These are phyloP conservation scores for Candida corydali DNA, from an alignment of 805 yeast genomes.

Conservation along the genomic window DNA sequence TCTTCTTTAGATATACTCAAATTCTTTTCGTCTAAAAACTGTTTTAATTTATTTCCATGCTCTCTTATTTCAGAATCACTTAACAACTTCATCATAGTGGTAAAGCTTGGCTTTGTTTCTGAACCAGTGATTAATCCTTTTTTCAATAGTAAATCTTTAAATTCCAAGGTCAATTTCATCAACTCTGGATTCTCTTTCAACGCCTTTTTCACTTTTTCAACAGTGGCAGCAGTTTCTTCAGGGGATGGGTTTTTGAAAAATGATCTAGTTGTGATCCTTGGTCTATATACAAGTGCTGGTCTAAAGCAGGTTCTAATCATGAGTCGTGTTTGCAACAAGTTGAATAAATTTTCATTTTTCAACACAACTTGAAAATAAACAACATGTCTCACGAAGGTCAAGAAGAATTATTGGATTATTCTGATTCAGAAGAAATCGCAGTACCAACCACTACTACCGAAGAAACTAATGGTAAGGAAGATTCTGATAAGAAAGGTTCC, in stretches of 20 bases:
- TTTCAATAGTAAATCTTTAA: constrained; percentile 24
- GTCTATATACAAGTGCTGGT: not conserved
- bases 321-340: constrained; percentile 6
- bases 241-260: constrained; percentile 9
- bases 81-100: constrained; percentile 33
- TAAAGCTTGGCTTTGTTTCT: constrained; percentile 30
- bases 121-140: constrained; percentile 29
- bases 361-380: constrained; percentile 1
- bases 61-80: constrained; percentile 33
- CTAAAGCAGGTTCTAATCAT: not conserved
- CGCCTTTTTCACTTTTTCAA: constrained; percentile 13
- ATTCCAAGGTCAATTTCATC: constrained; percentile 21
- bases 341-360: not conserved
- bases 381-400: constrained; percentile 92
- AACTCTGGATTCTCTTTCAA: constrained; percentile 28
- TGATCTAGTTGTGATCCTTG: constrained; percentile 1
- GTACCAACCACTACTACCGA: constrained; percentile 43
- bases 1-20: constrained; percentile 30
- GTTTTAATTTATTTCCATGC: constrained; percentile 23
- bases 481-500: constrained; percentile 87
- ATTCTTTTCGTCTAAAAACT: constrained; percentile 27
- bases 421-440: constrained; percentile 95
- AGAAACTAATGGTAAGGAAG: constrained; percentile 50
- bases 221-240: constrained; percentile 11
- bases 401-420: constrained; percentile 98